Percentiles rank a stretch among this genome's conserved stretches.
Evolutionary conservation across 2,329 filamentous ascomycete species (phyloP).

Genomic region (Penicillium sp.): DNA sequence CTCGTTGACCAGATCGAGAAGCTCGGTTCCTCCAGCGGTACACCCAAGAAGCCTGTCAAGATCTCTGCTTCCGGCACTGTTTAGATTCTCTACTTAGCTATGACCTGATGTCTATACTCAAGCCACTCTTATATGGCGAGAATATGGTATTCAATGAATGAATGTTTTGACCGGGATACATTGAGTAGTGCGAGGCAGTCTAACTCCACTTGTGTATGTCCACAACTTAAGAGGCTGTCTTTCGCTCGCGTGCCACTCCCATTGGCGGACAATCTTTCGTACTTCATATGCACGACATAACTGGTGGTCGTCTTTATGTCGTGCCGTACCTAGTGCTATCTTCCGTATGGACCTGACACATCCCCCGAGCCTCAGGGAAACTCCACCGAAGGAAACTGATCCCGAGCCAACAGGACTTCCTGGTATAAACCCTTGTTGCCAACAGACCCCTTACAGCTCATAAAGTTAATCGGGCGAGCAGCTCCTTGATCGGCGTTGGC

Average conservation of each 20-base stretch:
- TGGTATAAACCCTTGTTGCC: neutral
- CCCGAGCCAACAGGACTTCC: neutral
- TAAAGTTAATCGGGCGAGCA: neutral
- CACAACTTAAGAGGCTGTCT: neutral
- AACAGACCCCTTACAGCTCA: neutral
- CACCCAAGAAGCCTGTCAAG: neutral
- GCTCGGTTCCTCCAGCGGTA: conserved; percentile 60
- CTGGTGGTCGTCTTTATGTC: neutral
- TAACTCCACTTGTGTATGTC: neutral
- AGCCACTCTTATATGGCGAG: neutral
- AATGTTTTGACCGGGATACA: neutral
- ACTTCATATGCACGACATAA: neutral
- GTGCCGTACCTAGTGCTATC: neutral
- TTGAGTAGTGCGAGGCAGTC: neutral
- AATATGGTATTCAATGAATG: neutral
- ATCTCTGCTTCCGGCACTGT: neutral
- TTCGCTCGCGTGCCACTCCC: too few species aligned
- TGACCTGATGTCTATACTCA: neutral
- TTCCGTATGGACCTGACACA: neutral
- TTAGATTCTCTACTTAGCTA: neutral
- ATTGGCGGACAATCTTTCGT: neutral
- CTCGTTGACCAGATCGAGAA: conserved; percentile 65
- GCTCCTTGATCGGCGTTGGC: neutral
- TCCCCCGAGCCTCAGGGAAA: neutral
- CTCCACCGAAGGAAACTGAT: neutral